Conservation (phyloP, 164 flowering plant species). For the Dillenia suffruticosa region DNA sequence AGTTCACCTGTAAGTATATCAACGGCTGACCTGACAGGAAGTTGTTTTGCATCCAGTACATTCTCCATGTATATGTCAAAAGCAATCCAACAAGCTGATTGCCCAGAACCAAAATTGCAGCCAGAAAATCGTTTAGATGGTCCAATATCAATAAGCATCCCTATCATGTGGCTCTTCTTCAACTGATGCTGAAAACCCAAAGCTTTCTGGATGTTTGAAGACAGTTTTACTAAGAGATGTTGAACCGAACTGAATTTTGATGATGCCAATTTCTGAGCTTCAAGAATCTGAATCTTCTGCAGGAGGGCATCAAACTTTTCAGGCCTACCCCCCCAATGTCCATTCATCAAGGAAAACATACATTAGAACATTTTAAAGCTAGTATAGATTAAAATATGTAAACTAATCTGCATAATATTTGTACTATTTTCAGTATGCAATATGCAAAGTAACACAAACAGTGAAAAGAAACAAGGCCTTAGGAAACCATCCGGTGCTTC, state of each 20-base stretch:
- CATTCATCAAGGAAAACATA: slow-evolving; percentile 4
- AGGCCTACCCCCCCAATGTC: slow-evolving; percentile 33
- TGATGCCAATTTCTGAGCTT: slow-evolving; percentile 35
- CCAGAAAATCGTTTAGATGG: slow-evolving; percentile 29
- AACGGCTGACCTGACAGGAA: slow-evolving; percentile 45
- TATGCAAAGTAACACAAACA: no score
- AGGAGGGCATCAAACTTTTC: slow-evolving; percentile 51
- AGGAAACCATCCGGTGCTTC: no score
- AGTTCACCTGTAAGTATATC: slow-evolving; percentile 48
- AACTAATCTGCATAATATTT: no score
- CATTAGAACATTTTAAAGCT: slow-evolving; percentile 11
- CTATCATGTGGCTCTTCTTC: slow-evolving; percentile 41
- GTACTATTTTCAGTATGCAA: no score
- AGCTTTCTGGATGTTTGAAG: slow-evolving; percentile 35
- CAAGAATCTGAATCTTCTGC: slow-evolving; percentile 48
- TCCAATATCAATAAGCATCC: slow-evolving; percentile 40
- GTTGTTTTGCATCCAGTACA: slow-evolving; percentile 63
- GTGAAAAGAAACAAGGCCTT: no score
- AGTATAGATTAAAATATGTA: no score
- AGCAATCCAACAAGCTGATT: slow-evolving; percentile 56
- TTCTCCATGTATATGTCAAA: slow-evolving; percentile 68
- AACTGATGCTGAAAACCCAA: slow-evolving; percentile 37
- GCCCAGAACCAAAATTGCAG: slow-evolving; percentile 35
- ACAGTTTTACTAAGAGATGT: slow-evolving; percentile 35
- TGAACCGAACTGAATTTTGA: slow-evolving; percentile 27